A percentile compares a stretch with the other conserved stretches of the same genome.
Conservation (phyloP, 1,284 basidiomycete genomes). For the Irpex rosettiformis region DNA sequence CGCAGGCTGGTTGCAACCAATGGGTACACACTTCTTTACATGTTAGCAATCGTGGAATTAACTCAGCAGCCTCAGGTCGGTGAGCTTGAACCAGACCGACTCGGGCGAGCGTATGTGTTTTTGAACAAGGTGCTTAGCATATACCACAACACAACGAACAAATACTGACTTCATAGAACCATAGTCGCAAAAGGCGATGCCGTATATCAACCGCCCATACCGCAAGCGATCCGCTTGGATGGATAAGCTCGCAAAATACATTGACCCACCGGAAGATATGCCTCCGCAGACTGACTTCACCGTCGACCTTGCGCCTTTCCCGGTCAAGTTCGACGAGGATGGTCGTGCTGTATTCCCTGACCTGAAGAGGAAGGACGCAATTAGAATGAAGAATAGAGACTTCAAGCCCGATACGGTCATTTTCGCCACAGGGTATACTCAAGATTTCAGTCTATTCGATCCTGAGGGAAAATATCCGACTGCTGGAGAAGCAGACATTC, state of each 20-base stretch:
- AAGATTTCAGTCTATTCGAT: slow-evolving; percentile 52
- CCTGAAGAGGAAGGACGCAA: slow-evolving; percentile 39
- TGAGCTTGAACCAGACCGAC: slow-evolving; percentile 52
- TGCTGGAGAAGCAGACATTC: slow-evolving; percentile 47
- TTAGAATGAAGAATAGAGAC: slow-evolving; percentile 39
- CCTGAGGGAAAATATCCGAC: slow-evolving; percentile 41
- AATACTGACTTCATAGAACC: neutral
- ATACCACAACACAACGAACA: neutral
- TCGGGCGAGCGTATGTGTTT: slow-evolving; percentile 56
- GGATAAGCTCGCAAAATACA: slow-evolving; percentile 49
- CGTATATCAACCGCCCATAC: slow-evolving; percentile 59
- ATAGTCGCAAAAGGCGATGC: slow-evolving; percentile 56
- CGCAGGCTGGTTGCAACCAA: slow-evolving; percentile 64
- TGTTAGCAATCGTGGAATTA: neutral
- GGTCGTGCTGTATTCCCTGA: slow-evolving; percentile 49
- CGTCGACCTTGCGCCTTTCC: slow-evolving; percentile 62
- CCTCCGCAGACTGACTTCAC: slow-evolving; percentile 44
- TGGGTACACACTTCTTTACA: slow-evolving; percentile 38
- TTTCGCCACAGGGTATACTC: slow-evolving; percentile 52
- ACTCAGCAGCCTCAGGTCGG: slow-evolving; percentile 36
- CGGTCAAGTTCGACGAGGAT: slow-evolving; percentile 40
- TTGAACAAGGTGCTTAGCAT: slow-evolving; percentile 38
- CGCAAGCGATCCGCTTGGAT: slow-evolving; percentile 41
- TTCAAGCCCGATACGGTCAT: slow-evolving; percentile 50
- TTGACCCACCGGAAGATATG: slow-evolving; percentile 51